Evolutionary conservation across 352 stramenopile genomes (phyloP).

Genomic region (Phytophthora fragariae): DNA sequence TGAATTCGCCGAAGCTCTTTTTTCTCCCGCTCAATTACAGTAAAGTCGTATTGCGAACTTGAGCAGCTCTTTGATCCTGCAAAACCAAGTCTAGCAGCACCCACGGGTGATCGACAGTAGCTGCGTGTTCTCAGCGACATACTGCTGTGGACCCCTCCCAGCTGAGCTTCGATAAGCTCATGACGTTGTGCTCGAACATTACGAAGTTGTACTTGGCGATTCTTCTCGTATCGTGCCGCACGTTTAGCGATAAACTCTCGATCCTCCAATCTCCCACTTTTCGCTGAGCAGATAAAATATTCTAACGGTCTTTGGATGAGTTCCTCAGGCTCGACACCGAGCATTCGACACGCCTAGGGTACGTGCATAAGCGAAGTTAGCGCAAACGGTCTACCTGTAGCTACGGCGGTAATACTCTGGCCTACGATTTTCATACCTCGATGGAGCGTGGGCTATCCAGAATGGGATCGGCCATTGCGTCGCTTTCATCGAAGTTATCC

Average conservation of each 20-base stretch:
- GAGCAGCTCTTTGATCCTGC: constrained; percentile 15
- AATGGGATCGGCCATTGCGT: constrained; percentile 40
- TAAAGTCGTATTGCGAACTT: constrained; percentile 45
- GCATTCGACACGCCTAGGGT: constrained; percentile 68
- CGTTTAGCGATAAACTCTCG: constrained; percentile 58
- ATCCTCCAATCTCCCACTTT: constrained; percentile 33
- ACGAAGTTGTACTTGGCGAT: constrained; percentile 54
- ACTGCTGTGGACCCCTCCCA: constrained; percentile 48
- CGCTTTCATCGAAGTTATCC: constrained; percentile 76
- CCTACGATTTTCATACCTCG: constrained; percentile 25
- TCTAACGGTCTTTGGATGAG: constrained; percentile 62
- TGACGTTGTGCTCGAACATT: constrained; percentile 60
- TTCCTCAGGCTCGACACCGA: constrained; percentile 73
- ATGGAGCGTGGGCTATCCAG: constrained; percentile 76
- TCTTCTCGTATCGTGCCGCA: constrained; percentile 66
- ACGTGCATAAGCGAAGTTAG: neutral
- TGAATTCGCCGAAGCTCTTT: constrained; percentile 76
- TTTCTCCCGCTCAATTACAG: constrained; percentile 73
- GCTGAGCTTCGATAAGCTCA: constrained; percentile 66
- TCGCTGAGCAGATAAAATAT: constrained; percentile 57
- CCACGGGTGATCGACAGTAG: constrained; percentile 58
- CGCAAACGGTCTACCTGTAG: neutral
- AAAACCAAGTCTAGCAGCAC: constrained; percentile 28
- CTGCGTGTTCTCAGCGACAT: constrained; percentile 69
- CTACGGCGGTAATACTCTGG: neutral